These are phyloP conservation scores for Pseudogymnoascus sp. DNA, from an alignment of 2,329 filamentous ascomycete species.

Conservation along the genomic window DNA sequence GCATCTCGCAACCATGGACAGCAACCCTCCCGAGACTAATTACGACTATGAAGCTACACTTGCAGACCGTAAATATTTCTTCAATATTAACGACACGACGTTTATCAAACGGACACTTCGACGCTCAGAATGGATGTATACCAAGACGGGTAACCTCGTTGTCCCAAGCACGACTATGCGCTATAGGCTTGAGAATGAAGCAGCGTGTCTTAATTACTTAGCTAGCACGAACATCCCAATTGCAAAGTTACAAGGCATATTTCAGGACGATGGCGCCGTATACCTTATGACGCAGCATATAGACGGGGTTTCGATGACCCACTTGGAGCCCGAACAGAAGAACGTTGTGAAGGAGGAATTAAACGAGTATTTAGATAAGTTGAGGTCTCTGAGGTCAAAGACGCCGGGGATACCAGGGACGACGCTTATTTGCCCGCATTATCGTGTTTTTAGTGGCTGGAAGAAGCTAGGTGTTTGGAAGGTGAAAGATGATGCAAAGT, in stretches of 20 bases:
- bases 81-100: constrained; percentile 11
- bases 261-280: constrained; percentile 12
- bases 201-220: constrained; percentile 6
- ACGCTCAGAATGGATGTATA: constrained; percentile 16
- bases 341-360: constrained; percentile 13
- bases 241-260: constrained; percentile 11
- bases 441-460: neutral
- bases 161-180: constrained; percentile 1
- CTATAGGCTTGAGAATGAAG: constrained; percentile 12
- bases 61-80: constrained; percentile 17
- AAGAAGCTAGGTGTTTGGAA: neutral
- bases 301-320: constrained; percentile 10
- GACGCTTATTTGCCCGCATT: neutral
- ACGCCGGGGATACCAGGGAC: constrained; percentile 9
- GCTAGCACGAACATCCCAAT: constrained; percentile 11
- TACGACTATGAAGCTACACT: constrained; percentile 11
- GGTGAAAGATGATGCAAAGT: constrained; percentile 12
- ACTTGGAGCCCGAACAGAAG: constrained; percentile 4
- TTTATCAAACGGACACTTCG: constrained; percentile 18
- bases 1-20: neutral
- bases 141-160: neutral
- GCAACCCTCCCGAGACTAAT: neutral
- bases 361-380: constrained; percentile 6
- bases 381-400: constrained; percentile 12
- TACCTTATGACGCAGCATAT: constrained; percentile 12